phyloP scores from a whole-genome alignment of 805 yeast genomes.

The Schwanniomyces vanrijiae region DNA sequence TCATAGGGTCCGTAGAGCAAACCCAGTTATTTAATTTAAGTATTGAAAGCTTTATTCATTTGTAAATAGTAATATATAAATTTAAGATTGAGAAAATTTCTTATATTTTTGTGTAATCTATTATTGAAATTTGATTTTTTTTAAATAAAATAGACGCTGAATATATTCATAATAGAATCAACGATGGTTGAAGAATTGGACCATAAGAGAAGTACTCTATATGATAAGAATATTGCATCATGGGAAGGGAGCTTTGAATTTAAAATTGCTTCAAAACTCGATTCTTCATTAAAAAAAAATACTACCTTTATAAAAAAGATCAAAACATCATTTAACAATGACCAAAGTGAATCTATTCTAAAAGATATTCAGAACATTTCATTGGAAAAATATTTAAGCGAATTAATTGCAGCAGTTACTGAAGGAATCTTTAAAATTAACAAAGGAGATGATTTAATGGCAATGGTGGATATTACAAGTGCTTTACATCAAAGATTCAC shows the following conservation, averaged over 20 bases:
- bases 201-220: slow-evolving; percentile 13
- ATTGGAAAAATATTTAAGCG: slow-evolving; percentile 73
- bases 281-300: slow-evolving; percentile 79
- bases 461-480: slow-evolving; percentile 67
- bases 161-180: not conserved
- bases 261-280: slow-evolving; percentile 40
- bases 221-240: slow-evolving; percentile 46
- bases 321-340: slow-evolving; percentile 55
- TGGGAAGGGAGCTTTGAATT: slow-evolving; percentile 48
- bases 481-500: slow-evolving; percentile 77
- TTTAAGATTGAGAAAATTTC: not conserved
- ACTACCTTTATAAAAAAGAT: slow-evolving; percentile 75
- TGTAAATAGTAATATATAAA: not conserved
- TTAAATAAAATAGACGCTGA: not conserved
- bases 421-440: slow-evolving; percentile 60
- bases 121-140: not conserved
- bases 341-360: slow-evolving; percentile 45
- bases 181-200: slow-evolving; percentile 17
- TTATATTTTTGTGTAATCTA: not conserved
- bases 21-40: slow-evolving; percentile 17
- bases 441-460: slow-evolving; percentile 56
- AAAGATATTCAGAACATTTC: slow-evolving; percentile 64
- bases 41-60: not conserved
- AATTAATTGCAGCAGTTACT: slow-evolving; percentile 57
- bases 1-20: slow-evolving; percentile 52